Percentiles rank a stretch among this genome's conserved stretches.
Evolutionary conservation across 345 rosid genomes (phyloP).

Genomic region (Salix exigua): DNA sequence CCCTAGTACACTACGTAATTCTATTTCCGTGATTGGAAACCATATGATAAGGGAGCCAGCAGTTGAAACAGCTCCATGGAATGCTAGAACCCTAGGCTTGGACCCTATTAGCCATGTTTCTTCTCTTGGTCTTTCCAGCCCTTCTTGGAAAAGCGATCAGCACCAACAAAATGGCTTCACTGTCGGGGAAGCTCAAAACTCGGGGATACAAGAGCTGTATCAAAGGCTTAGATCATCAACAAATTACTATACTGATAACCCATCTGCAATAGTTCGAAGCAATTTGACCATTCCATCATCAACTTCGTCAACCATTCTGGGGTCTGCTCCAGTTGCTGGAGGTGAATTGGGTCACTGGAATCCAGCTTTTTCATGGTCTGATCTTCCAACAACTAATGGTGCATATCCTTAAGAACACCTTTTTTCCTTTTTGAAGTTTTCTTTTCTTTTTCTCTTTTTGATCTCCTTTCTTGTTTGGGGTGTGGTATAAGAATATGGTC

Average conservation of each 20-base stretch:
- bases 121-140: constrained; percentile 38
- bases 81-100: constrained; percentile 34
- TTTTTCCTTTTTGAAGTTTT: background rate
- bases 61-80: constrained; percentile 19
- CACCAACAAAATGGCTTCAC: constrained; percentile 37
- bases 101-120: constrained; percentile 37
- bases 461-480: constrained; percentile 21
- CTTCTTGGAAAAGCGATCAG: constrained; percentile 42
- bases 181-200: constrained; percentile 36
- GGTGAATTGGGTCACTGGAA: constrained; percentile 55
- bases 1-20: constrained; percentile 21
- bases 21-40: constrained; percentile 28
- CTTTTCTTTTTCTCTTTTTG: background rate
- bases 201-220: constrained; percentile 56
- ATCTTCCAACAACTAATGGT: constrained; percentile 64
- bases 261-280: constrained; percentile 23
- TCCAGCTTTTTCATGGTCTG: constrained; percentile 55
- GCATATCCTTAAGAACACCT: constrained; percentile 45
- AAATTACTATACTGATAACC: constrained; percentile 22
- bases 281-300: constrained; percentile 39
- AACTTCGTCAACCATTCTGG: constrained; percentile 36
- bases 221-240: constrained; percentile 51
- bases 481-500: constrained; percentile 38
- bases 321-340: constrained; percentile 44
- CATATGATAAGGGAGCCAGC: constrained; percentile 36